A percentile compares a stretch with the other conserved stretches of the same genome.
Evolutionary conservation across 495 filamentous ascomycete species (phyloP).

Genomic region (Aspergillus asperescens): DNA sequence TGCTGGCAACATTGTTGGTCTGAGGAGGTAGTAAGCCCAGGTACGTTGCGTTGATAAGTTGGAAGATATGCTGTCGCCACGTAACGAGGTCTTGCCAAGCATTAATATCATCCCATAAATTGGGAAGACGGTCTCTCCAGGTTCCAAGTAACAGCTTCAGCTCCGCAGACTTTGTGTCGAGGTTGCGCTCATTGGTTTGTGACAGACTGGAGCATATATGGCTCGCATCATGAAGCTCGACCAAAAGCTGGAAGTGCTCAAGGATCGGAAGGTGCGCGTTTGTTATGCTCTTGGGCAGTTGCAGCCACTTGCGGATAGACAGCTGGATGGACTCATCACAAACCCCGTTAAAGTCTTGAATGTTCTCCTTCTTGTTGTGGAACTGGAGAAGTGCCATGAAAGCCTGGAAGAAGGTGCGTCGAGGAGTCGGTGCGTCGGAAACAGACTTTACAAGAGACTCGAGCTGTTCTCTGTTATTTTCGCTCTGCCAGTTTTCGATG

Average conservation of each 20-base stretch:
- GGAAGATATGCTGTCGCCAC: conserved; percentile 98
- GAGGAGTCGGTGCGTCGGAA: conserved; percentile 91
- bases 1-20: conserved; percentile 69
- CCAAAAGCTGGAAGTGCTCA: conserved; percentile 97
- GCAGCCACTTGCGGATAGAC: conserved; percentile 96
- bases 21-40: conserved; percentile 77
- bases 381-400: conserved; percentile 95
- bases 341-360: conserved; percentile 75
- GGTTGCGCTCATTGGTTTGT: conserved; percentile 73
- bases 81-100: conserved; percentile 98
- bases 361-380: conserved; percentile 78
- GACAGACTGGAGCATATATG: conserved; percentile 87
- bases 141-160: conserved; percentile 89
- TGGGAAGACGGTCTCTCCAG: conserved; percentile 93
- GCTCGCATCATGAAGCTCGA: conserved; percentile 96
- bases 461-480: conserved; percentile 78
- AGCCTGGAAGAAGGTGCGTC: conserved; percentile 91
- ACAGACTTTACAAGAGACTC: conserved; percentile 90
- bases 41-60: conserved; percentile 92
- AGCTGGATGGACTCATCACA: conserved; percentile 96
- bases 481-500: conserved; percentile 84
- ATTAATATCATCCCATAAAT: conserved; percentile 99
- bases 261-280: conserved; percentile 93
- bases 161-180: conserved; percentile 92
- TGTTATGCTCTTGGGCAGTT: conserved; percentile 85